Percentiles rank a stretch among this genome's conserved stretches.
These are phyloP conservation scores for Nakaseomyces delphensis DNA, from an alignment of 1,139 yeast species.

Conservation along the genomic window DNA sequence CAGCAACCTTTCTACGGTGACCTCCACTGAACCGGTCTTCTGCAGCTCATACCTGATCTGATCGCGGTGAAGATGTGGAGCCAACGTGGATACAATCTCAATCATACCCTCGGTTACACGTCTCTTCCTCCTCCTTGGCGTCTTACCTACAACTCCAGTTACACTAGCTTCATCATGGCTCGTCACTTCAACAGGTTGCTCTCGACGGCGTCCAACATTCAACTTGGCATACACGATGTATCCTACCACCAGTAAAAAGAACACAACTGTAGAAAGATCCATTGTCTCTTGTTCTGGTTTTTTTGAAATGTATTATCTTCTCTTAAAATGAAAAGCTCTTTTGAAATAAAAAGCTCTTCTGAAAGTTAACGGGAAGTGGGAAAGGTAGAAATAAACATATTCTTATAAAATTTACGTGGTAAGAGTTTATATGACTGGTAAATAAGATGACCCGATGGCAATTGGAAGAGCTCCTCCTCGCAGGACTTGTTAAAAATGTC, in stretches of 20 bases:
- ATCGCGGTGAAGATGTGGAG: constrained; percentile 61
- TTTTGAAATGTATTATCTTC: background rate
- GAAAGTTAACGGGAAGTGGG: too few relatives aligned
- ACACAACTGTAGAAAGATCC: constrained; percentile 22
- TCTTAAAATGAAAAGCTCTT: too few relatives aligned
- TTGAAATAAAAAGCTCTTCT: too few relatives aligned
- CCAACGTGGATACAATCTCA: constrained; percentile 75
- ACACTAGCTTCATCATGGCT: background rate
- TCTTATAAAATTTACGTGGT: too few relatives aligned
- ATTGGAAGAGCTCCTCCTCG: too few relatives aligned
- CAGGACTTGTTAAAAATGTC: too few relatives aligned
- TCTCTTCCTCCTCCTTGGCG: constrained; percentile 30
- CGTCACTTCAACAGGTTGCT: too few relatives aligned
- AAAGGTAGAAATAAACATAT: too few relatives aligned
- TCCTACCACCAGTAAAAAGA: constrained; percentile 18
- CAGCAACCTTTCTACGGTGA: constrained; percentile 63
- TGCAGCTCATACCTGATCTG: constrained; percentile 60
- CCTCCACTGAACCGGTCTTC: constrained; percentile 71
- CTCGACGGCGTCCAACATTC: too few relatives aligned
- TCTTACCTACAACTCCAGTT: background rate
- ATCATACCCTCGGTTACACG: constrained; percentile 73
- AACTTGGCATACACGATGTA: constrained; percentile 25
- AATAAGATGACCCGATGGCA: too few relatives aligned
- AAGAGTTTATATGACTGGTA: too few relatives aligned
- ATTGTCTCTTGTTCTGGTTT: constrained; percentile 6